These are phyloP conservation scores for Clarireedia monteithiana DNA, from an alignment of 2,329 filamentous ascomycete genomes.

Conservation along the genomic window DNA sequence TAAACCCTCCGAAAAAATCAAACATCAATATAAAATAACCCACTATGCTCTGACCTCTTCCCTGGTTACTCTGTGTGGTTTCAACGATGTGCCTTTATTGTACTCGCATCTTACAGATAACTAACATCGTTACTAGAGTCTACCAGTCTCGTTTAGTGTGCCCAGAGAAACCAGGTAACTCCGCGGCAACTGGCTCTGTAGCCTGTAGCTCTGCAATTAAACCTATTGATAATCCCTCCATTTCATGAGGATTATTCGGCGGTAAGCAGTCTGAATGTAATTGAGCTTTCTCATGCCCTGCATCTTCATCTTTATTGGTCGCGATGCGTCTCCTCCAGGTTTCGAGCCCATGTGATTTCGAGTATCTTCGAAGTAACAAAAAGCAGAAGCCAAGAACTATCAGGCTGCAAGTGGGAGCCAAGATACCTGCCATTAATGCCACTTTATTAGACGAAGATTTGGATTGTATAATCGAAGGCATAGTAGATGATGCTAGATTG, in stretches of 20 bases:
- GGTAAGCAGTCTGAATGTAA: background rate
- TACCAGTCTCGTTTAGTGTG: too few relatives aligned
- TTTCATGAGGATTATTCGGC: background rate
- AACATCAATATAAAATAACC: too few relatives aligned
- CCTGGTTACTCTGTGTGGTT: too few relatives aligned
- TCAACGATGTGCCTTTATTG: too few relatives aligned
- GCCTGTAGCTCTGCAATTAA: background rate
- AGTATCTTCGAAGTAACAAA: background rate
- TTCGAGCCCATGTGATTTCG: background rate
- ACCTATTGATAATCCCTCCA: background rate
- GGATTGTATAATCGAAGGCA: background rate
- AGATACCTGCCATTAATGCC: background rate
- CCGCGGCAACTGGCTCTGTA: background rate
- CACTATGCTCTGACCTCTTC: too few relatives aligned
- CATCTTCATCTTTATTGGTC: background rate
- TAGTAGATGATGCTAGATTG: background rate
- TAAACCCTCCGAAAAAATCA: too few relatives aligned
- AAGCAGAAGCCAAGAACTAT: background rate
- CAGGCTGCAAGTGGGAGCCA: background rate
- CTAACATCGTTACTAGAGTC: too few relatives aligned
- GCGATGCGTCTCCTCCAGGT: too few relatives aligned
- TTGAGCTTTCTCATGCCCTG: background rate
- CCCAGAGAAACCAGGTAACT: background rate
- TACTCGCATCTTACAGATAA: too few relatives aligned
- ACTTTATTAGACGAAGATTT: background rate